These are phyloP conservation scores for Cyberlindnera japonica DNA, from an alignment of 805 yeast genomes.

Conservation along the genomic window DNA sequence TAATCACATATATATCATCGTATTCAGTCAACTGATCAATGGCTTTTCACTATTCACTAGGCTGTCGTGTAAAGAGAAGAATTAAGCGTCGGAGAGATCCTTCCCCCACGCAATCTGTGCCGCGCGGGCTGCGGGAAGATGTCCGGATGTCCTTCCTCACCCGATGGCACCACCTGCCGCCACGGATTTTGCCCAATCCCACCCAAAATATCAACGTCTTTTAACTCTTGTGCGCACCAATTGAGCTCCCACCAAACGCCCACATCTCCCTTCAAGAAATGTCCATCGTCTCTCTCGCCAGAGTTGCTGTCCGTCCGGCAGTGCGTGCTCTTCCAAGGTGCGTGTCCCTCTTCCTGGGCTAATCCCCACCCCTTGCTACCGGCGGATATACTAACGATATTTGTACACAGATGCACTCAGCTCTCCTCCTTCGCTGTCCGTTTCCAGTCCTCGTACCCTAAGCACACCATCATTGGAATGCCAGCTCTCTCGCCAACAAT, in stretches of 20 bases:
- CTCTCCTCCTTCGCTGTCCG: conserved; percentile 19
- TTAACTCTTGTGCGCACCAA: neutral
- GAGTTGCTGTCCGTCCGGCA: conserved; percentile 17
- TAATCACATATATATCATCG: too few relatives aligned
- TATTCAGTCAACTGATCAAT: too few relatives aligned
- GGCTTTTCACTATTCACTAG: too few relatives aligned
- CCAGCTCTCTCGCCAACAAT: conserved; percentile 99
- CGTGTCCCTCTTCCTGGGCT: neutral
- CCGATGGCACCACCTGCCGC: conserved; percentile 5
- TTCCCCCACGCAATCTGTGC: conserved; percentile 2
- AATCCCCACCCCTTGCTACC: neutral
- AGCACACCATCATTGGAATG: conserved; percentile 89
- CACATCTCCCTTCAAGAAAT: conserved; percentile 1
- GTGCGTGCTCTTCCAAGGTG: conserved; percentile 17
- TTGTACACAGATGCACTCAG: conserved; percentile 15
- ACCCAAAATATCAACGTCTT: neutral
- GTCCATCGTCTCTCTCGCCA: conserved; percentile 13
- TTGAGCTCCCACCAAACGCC: neutral
- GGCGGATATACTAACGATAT: conserved; percentile 5
- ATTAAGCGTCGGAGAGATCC: too few relatives aligned
- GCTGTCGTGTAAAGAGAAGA: too few relatives aligned
- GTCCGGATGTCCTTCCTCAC: conserved; percentile 2
- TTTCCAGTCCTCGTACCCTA: conserved; percentile 49
- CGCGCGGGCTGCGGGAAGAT: too few relatives aligned
- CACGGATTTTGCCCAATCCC: conserved; percentile 1